Evolutionary conservation across 129 eudicot species (phyloP).

Genomic region (Pulicaria dysenterica): DNA sequence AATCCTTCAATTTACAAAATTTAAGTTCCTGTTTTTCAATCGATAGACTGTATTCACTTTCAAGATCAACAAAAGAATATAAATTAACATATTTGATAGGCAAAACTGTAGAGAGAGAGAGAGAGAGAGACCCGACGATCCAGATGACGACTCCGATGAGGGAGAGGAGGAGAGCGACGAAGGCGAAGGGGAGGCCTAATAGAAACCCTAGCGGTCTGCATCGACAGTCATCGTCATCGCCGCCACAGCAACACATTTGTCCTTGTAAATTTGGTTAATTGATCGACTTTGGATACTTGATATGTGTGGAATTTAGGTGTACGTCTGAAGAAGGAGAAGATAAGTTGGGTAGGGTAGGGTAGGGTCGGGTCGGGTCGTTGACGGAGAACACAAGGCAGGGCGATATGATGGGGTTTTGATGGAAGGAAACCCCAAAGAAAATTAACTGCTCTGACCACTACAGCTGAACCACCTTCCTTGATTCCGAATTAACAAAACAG

Average conservation of each 20-base stretch:
- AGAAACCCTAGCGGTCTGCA: slow-evolving; percentile 80
- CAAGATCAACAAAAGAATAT: no score
- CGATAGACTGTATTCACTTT: no score
- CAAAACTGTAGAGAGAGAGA: slow-evolving; percentile 3
- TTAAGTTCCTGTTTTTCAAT: not conserved
- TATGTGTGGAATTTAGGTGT: not conserved
- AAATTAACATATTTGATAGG: no score
- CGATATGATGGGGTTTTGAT: not conserved
- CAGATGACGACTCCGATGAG: slow-evolving; percentile 71
- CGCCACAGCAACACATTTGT: slow-evolving; percentile 36
- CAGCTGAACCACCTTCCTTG: slow-evolving; percentile 18
- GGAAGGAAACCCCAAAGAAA: not conserved
- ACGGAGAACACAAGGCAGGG: slow-evolving; percentile 41
- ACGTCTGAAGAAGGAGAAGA: not conserved
- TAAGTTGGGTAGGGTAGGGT: not conserved
- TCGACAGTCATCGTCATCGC: slow-evolving; percentile 51
- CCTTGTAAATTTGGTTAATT: not conserved
- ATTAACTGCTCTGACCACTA: slow-evolving; percentile 25
- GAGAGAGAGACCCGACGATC: slow-evolving; percentile 63
- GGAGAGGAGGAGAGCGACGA: slow-evolving; percentile 68
- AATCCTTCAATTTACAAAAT: no score
- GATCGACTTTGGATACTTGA: not conserved
- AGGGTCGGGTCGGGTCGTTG: slow-evolving; percentile 14
- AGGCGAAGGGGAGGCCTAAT: slow-evolving; percentile 79
- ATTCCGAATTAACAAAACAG: not conserved